Conservation (phyloP, 306 rosid genomes). For the Geum urbanum region DNA sequence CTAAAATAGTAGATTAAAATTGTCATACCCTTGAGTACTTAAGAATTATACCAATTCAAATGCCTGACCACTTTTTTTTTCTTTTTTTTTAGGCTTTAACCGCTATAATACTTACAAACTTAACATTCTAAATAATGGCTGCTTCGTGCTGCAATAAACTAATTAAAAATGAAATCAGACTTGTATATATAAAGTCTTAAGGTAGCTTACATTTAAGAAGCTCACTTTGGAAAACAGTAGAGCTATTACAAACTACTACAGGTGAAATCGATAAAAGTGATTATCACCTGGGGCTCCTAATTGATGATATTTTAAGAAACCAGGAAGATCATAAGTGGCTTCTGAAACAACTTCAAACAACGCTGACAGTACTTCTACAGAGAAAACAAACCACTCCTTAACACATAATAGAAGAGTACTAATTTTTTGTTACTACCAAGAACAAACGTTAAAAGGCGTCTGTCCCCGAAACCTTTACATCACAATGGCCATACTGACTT, state of each 20-base stretch:
- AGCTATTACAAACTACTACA: constrained; percentile 27
- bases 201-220: constrained; percentile 22
- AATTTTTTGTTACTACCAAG: constrained; percentile 51
- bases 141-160: not conserved
- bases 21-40: no score
- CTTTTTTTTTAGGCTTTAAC: constrained; percentile 15
- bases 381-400: constrained; percentile 17
- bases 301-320: constrained; percentile 15
- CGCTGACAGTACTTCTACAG: constrained; percentile 13
- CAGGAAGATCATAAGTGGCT: not conserved
- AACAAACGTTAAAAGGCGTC: constrained; percentile 77
- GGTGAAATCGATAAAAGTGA: constrained; percentile 62
- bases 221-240: constrained; percentile 28
- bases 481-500: constrained; percentile 29
- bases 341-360: constrained; percentile 14
- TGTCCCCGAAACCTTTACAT: constrained; percentile 46
- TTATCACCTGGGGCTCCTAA: constrained; percentile 29
- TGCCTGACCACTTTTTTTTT: constrained; percentile 8
- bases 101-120: constrained; percentile 18
- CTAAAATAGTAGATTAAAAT: no score
- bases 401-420: constrained; percentile 18
- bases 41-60: no score
- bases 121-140: constrained; percentile 4
- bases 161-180: constrained; percentile 1
- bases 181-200: not conserved